These are phyloP conservation scores for Sporopachydermia cereana DNA, from an alignment of 1,139 yeast species.

Conservation along the genomic window DNA sequence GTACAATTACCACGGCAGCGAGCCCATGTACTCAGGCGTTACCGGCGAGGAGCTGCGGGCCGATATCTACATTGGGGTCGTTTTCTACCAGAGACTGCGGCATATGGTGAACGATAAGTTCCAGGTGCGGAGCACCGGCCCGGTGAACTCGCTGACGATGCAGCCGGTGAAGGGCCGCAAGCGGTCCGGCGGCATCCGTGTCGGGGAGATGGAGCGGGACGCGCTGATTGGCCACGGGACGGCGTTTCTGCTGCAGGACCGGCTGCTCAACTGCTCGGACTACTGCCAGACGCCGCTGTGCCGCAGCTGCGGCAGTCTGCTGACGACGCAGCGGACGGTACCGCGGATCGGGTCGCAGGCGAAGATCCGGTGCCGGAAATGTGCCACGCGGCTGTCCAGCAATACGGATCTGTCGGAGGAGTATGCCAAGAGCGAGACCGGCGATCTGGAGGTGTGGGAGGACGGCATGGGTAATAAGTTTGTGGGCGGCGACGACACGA, in stretches of 20 bases:
- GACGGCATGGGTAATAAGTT: conserved; percentile 91
- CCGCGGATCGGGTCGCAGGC: conserved; percentile 83
- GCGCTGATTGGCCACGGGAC: conserved; percentile 98
- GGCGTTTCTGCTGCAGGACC: conserved; percentile 89
- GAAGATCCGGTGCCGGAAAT: conserved; percentile 77
- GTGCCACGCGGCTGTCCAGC: conserved; percentile 58
- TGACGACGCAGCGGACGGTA: conserved; percentile 81
- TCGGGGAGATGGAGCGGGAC: conserved; percentile 99
- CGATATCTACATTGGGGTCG: conserved; percentile 93
- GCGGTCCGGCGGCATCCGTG: conserved; percentile 99
- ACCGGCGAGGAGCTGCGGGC: conserved; percentile 97
- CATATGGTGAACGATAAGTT: conserved; percentile 99
- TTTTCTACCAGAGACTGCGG: conserved; percentile 94
- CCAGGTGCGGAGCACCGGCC: conserved; percentile 99
- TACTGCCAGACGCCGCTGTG: conserved; percentile 87
- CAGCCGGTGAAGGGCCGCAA: conserved; percentile 99
- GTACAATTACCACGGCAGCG: conserved; percentile 95
- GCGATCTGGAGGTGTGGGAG: conserved; percentile 87
- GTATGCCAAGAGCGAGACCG: conserved; percentile 32
- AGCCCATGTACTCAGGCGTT: conserved; percentile 97
- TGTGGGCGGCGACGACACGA: conserved; percentile 84
- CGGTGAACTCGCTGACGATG: conserved; percentile 93
- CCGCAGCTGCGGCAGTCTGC: conserved; percentile 85
- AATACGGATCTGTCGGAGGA: conserved; percentile 27
- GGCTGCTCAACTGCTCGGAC: conserved; percentile 90